phyloP scores from a whole-genome alignment of 1,284 basidiomycete genomes.

The Ceratobasidium sp. region DNA sequence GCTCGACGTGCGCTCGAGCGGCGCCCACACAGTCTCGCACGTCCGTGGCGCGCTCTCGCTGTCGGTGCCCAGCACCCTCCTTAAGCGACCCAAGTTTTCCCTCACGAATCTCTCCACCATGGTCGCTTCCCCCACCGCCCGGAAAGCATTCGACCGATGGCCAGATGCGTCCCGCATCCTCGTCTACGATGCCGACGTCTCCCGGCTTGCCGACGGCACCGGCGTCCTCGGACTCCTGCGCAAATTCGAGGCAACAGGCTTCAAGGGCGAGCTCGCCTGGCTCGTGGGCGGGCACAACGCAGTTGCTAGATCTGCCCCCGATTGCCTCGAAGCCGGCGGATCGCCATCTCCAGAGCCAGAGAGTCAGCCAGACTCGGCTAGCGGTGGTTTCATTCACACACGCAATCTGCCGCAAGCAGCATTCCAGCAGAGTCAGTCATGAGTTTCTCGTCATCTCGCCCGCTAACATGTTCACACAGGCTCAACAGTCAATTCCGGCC shows the following conservation, averaged over 20 bases:
- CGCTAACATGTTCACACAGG: conserved; percentile 31
- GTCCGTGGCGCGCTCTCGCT: conserved; percentile 82
- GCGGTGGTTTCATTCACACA: conserved; percentile 39
- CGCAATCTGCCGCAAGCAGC: conserved; percentile 39
- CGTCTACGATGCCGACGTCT: conserved; percentile 84
- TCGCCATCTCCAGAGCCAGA: conserved; percentile 61
- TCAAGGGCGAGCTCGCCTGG: conserved; percentile 73
- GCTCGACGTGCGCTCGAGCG: conserved; percentile 89
- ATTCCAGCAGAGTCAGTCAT: conserved; percentile 44
- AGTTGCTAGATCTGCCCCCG: conserved; percentile 65
- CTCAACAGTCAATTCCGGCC: conserved; percentile 34
- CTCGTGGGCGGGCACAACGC: conserved; percentile 83
- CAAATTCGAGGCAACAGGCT: conserved; percentile 83
- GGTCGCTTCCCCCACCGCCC: conserved; percentile 69
- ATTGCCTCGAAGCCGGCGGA: conserved; percentile 64
- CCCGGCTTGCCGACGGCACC: conserved; percentile 66
- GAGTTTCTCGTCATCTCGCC: not conserved
- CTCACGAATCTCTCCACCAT: conserved; percentile 78
- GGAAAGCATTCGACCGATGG: conserved; percentile 71
- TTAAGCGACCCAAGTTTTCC: conserved; percentile 87
- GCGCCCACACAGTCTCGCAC: conserved; percentile 72
- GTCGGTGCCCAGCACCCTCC: conserved; percentile 92
- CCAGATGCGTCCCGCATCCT: conserved; percentile 68
- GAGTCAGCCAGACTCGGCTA: conserved; percentile 53
- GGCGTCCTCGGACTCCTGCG: conserved; percentile 82